A percentile compares a stretch with the other conserved stretches of the same genome.
Evolutionary conservation across 768 basidiomycete genomes (phyloP).

Genomic region (Leucocoprinus leucothites): DNA sequence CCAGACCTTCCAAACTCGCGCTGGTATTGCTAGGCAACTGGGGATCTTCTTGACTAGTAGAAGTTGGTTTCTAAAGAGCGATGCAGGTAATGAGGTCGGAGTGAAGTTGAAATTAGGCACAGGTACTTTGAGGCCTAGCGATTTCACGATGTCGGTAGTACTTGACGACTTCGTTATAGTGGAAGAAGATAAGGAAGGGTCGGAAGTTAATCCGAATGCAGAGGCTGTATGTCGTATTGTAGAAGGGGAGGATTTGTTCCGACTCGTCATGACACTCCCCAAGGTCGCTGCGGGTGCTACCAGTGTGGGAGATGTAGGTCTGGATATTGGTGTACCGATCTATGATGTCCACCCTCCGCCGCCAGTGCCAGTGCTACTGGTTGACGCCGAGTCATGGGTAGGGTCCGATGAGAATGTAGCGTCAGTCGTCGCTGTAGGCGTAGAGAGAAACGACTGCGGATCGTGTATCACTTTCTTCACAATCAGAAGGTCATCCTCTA

Average conservation of each 20-base stretch:
- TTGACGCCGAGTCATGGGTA: too few relatives aligned
- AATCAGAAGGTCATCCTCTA: constrained; percentile 74
- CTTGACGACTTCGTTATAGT: too few relatives aligned
- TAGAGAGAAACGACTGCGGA: too few relatives aligned
- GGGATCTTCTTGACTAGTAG: too few relatives aligned
- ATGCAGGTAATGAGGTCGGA: too few relatives aligned
- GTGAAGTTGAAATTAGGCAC: neutral
- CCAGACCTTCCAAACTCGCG: too few relatives aligned
- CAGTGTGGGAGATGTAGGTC: neutral
- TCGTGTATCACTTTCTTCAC: constrained; percentile 61
- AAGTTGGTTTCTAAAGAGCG: too few relatives aligned
- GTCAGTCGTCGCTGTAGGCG: too few relatives aligned
- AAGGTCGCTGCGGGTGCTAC: neutral
- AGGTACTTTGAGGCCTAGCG: neutral
- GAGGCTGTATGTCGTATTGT: too few relatives aligned
- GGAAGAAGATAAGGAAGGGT: too few relatives aligned
- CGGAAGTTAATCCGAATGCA: neutral
- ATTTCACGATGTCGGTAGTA: neutral
- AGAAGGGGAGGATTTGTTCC: neutral
- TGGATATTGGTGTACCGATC: neutral
- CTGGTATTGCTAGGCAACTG: too few relatives aligned
- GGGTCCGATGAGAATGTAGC: too few relatives aligned
- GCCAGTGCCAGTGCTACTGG: neutral
- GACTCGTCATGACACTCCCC: constrained; percentile 2
- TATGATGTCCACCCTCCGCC: neutral